phyloP scores from a whole-genome alignment of 1,284 basidiomycete genomes.

The Cutaneotrichosporon daszewskae region DNA sequence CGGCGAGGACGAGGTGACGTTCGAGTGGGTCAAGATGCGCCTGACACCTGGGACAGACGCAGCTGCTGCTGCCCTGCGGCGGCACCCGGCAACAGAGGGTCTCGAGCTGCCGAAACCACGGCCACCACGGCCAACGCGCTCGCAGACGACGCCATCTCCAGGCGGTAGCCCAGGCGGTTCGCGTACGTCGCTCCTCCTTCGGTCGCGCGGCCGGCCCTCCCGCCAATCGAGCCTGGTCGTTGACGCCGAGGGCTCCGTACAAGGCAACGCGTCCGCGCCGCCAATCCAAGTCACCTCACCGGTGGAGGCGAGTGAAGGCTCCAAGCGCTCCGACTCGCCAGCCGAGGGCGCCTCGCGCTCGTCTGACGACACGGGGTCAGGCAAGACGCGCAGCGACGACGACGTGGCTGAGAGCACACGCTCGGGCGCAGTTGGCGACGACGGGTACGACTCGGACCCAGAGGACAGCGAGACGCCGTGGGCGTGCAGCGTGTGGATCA shows the following conservation, averaged over 20 bases:
- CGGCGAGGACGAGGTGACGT: conserved; percentile 41
- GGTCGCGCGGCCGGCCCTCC: neutral
- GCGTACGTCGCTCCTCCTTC: neutral
- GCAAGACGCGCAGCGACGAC: no score
- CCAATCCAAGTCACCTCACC: no score
- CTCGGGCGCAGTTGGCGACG: conserved; percentile 1
- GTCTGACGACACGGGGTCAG: no score
- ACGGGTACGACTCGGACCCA: conserved; percentile 63
- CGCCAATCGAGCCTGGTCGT: neutral
- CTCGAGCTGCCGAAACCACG: conserved; percentile 3
- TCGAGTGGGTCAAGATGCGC: conserved; percentile 45
- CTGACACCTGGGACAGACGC: conserved; percentile 11
- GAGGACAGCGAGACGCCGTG: conserved; percentile 95
- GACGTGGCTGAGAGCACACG: no score
- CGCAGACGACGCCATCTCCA: neutral
- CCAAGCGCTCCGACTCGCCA: no score
- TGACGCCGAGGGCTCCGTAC: neutral
- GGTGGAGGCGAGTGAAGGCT: no score
- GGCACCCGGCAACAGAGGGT: conserved; percentile 9
- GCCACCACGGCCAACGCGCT: neutral
- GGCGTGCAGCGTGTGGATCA: conserved; percentile 60
- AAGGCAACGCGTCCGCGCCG: no score
- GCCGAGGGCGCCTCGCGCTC: no score
- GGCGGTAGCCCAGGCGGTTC: conserved; percentile 4
- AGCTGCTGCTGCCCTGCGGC: conserved; percentile 7